Percentiles rank a stretch among this genome's conserved stretches.
phyloP scores from a whole-genome alignment of 441 rosid species.

The Corymbia citriodora region DNA sequence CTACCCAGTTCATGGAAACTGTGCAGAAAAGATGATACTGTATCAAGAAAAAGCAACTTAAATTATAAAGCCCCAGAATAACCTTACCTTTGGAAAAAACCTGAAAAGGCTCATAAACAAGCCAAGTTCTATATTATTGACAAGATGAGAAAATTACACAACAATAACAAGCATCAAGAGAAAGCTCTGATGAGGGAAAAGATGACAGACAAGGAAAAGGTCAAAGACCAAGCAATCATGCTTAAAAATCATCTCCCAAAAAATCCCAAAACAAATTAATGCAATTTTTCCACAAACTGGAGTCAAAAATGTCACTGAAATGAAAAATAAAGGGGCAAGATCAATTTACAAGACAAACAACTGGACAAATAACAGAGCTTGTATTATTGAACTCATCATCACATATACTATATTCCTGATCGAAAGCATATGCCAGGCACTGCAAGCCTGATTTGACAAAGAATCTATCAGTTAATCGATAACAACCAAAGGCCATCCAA shows the following conservation, averaged over 20 bases:
- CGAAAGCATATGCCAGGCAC: neutral
- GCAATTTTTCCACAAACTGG: neutral
- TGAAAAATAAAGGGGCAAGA: neutral
- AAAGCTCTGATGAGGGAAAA: neutral
- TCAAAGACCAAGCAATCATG: neutral
- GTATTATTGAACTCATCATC: neutral
- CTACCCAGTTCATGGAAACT: neutral
- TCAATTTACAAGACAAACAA: neutral
- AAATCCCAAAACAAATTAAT: neutral
- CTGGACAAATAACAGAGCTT: neutral
- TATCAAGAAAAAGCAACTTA: neutral
- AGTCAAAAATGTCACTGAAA: neutral
- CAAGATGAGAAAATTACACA: neutral
- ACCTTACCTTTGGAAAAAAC: neutral
- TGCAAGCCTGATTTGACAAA: neutral
- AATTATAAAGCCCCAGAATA: neutral
- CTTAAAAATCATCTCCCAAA: neutral
- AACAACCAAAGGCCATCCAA: neutral
- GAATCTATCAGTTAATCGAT: neutral
- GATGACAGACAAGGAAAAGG: neutral
- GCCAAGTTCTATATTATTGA: neutral
- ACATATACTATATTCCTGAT: neutral
- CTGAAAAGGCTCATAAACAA: neutral
- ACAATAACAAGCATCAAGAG: neutral
- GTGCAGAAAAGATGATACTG: neutral